Base-by-base conservation (phyloP, 345 rosid species). In the Citrus australasica region DNA sequence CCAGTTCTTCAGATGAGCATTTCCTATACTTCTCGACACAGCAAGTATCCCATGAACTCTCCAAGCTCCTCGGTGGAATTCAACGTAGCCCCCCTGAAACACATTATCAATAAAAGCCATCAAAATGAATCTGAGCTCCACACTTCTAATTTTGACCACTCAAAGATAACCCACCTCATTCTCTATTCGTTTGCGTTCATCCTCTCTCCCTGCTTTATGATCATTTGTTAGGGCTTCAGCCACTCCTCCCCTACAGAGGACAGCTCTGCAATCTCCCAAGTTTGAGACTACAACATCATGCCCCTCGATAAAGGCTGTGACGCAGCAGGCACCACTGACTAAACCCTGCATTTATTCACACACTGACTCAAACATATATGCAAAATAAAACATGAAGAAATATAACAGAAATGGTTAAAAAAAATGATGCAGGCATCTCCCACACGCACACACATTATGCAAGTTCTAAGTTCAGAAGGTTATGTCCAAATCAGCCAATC, bases 261-360 rank as follows among this genome's bases (percentile, higher is more conserved):
- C 93, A 78, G 93, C 98, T 86, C 97, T 87, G 78, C 98, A 94
- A 78, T 94, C 95, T 81, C 97, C 97, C 46, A 88, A 56, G 78
- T 91, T 92, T 22, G 97, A 90, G 78, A 94, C 84, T 63, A 91
- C 81, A 53, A 91, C 55, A 73, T 90, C 88, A 56, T 85, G 85
- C 7, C 89, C 89, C 76, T 90, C 86, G 59, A 94, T 81, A 73
- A 92, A 74, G 65, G 90, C 94, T 9, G 96, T 91, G 66, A 94
- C 92, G 75, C 94, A 90, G 76, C 96, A 92, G 64, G 91, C 85
- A 63, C 98, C 97, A 37, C 96, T 89, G 78, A 82, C 87, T 79
- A 89, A 66, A 85, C 91, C 97, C 98, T 94, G 87, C 85, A 84
- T 66, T 55, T 25, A 9, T 69, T 75, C 25, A 61, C 71, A 70